Evolutionary conservation across 257 asterid genomes (phyloP), one percentile per base, ranked within the genome.

Genomic region (Solanum infundibuliforme): DNA sequence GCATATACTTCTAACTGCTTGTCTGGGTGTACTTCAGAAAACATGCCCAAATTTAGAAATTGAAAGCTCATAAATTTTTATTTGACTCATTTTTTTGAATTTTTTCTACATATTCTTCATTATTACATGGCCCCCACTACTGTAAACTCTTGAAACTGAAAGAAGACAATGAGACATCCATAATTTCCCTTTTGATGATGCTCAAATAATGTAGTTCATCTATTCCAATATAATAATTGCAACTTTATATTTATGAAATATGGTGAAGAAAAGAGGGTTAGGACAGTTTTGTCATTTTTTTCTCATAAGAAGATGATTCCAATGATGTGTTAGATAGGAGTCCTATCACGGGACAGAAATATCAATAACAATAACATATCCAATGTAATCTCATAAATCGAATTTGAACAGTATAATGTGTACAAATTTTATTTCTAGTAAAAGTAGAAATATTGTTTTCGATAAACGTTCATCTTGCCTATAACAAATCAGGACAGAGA

Each of bases 371-470:
- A 72, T 7, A 68, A 68, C 0, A 66, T 68, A 68, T 12, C 1
- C 4, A 0, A 1, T 27, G 2, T 29, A 29, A 68, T 29, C 1
- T 29, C 12, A 27, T 14, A 29, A 68, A 18, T 27, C 0, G 0
- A 3, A 7, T 68, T 1, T 1, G 0, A 1, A 5, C 1, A 69
- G 2, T 3, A 0, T 29, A 16, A 14, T 68, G 10, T 13, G 9
- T 25, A 66, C 35, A 25, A 66, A 14, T 27, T 7, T 66, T 65
- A 65, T 65, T 11, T 2, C 16, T 65, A n/a, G 7, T 65, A 65
- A 27, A 6, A 32, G 0, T 29, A 69, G 1, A 69, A 12, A 29
- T 14, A 5, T 13, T 69, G 0, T 29, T 69, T 29, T 31, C 0
- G 0, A 69, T 69, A 69, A 3, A 13, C 8, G 0, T 16, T 68